Base-by-base conservation (phyloP, 257 asterid species). In the Petrea volubilis region DNA sequence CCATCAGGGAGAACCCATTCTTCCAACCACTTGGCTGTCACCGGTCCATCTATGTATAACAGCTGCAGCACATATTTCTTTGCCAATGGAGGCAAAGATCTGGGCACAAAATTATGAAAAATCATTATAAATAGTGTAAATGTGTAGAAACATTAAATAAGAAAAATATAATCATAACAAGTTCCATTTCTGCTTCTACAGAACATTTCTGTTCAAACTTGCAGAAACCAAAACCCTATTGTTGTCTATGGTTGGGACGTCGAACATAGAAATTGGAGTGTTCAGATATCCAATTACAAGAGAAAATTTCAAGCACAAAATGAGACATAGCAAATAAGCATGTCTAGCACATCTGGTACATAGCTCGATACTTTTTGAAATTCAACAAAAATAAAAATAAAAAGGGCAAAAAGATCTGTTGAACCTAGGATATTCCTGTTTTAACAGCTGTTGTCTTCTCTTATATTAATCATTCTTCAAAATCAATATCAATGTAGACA, bases 1-100 rank as follows among this genome's bases (percentile, higher is more conserved):
- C 97, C 98, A 78, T 88, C 96, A 12, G 88, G 41, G 18, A 92
- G 96, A 75, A 95, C 94, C 98, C 96, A 95, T 79, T 90, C 99
- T 73, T 92, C 96, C 79, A 92, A 75, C 78, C 80, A 80, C 81
- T 86, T 89, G 1, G 91, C 88, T 15, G 89, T 43, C 52, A 92
- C 88, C 15, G 91, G 82, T 23, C 74, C 86, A 53, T 92, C 96
- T 63, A 95, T 82, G 80, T 81, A 92, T 64, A 92, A 65, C 70
- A 92, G 77, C 60, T 88, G 96, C 70, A 95, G 78, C 65, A 90
- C 96, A 66, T 95, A 95, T 79, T 88, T 95, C 92, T 95, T 95
- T 11, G 97, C 96, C 82, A 95, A 67, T 63, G 99, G 97, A 65
- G 97, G 95, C 92, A 95, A 74, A 11, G 97, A 95, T 84, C 97